phyloP scores from a whole-genome alignment of 2,329 filamentous ascomycete species.

The Bipolaris gigantea region DNA sequence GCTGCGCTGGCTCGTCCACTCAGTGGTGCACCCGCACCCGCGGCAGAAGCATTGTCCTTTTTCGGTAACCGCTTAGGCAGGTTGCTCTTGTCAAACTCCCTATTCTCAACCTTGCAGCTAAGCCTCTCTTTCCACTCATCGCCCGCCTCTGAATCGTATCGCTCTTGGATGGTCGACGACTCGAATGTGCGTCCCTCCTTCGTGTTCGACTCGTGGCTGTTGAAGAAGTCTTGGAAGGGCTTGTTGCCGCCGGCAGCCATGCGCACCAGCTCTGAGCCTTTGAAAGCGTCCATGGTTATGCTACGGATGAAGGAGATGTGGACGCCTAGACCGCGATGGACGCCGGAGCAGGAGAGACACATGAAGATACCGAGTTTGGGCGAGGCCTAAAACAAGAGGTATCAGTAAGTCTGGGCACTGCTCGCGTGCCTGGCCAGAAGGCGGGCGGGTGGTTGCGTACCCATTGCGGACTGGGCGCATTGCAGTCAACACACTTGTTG shows the following conservation, averaged over 20 bases:
- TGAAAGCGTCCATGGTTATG: constrained; percentile 99
- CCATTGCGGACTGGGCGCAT: constrained; percentile 96
- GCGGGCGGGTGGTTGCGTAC: constrained; percentile 53
- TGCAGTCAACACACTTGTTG: constrained; percentile 91
- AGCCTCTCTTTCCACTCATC: constrained; percentile 95
- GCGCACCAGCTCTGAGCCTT: constrained; percentile 84
- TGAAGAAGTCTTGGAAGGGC: constrained; percentile 84
- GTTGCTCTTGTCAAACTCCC: constrained; percentile 74
- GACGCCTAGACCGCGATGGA: constrained; percentile 91
- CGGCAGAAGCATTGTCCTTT: constrained; percentile 32
- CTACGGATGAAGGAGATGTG: constrained; percentile 98
- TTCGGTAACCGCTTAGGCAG: constrained; percentile 56
- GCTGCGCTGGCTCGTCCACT: constrained; percentile 42
- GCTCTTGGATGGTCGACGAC: constrained; percentile 83
- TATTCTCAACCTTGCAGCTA: constrained; percentile 82
- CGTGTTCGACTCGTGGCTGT: constrained; percentile 55
- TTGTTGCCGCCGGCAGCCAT: constrained; percentile 94
- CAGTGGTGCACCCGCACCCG: constrained; percentile 30
- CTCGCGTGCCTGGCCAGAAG: constrained; percentile 9
- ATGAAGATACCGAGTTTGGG: constrained; percentile 99
- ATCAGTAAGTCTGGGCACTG: constrained; percentile 20
- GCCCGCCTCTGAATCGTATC: constrained; percentile 85
- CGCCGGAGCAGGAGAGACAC: constrained; percentile 92
- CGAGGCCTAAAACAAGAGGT: constrained; percentile 57
- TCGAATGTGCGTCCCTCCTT: constrained; percentile 65